These are phyloP conservation scores for Ustulina deusta DNA, from an alignment of 2,329 filamentous ascomycete species.

Conservation along the genomic window DNA sequence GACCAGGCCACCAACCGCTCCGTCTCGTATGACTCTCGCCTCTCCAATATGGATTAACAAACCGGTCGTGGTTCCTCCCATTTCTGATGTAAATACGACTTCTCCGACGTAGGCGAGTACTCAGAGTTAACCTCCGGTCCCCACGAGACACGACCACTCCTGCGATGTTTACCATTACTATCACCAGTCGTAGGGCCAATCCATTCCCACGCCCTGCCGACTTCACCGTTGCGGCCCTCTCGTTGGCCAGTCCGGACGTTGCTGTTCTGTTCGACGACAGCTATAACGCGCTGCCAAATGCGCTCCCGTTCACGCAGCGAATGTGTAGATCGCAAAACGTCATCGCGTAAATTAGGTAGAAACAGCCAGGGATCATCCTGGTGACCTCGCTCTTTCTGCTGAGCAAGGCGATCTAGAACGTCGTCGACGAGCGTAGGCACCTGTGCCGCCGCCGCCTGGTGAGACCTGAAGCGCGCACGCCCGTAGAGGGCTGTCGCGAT, in stretches of 20 bases:
- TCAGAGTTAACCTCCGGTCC: conserved; percentile 56
- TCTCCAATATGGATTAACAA: conserved; percentile 41
- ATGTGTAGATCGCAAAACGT: conserved; percentile 86
- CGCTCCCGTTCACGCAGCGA: conserved; percentile 79
- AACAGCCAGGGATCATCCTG: conserved; percentile 79
- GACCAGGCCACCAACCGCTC: conserved; percentile 6
- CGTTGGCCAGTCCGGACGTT: conserved; percentile 85
- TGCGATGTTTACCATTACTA: conserved; percentile 59
- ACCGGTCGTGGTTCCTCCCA: conserved; percentile 56
- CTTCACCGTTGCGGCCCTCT: conserved; percentile 73
- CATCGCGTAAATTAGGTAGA: conserved; percentile 89
- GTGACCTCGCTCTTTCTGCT: conserved; percentile 85
- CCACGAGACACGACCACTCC: conserved; percentile 65
- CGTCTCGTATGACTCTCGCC: background rate
- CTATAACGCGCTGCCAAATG: conserved; percentile 85
- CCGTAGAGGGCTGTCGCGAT: conserved; percentile 69
- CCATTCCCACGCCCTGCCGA: conserved; percentile 77
- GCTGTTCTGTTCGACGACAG: conserved; percentile 91
- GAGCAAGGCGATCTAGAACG: conserved; percentile 85
- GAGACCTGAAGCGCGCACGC: conserved; percentile 71
- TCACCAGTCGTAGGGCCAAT: conserved; percentile 67
- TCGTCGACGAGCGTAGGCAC: conserved; percentile 86
- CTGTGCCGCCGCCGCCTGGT: conserved; percentile 73
- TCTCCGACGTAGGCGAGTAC: conserved; percentile 43
- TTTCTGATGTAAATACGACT: conserved; percentile 51